phyloP scores from a whole-genome alignment of 2,329 filamentous ascomycete genomes.

The Aspergillus sp. region DNA sequence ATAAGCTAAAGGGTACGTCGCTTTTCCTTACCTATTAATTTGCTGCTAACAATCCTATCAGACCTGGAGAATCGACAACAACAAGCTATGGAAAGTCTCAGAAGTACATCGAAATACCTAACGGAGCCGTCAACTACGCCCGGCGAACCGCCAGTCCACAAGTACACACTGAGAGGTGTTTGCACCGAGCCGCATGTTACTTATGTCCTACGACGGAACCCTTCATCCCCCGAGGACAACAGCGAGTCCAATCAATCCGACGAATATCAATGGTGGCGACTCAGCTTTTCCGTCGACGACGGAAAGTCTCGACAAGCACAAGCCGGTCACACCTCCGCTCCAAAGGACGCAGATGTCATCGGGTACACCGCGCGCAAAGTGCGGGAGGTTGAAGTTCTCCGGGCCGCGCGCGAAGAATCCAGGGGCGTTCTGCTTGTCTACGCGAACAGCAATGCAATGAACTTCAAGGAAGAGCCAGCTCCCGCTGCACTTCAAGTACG shows the following conservation, averaged over 20 bases:
- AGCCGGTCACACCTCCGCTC: slow-evolving; percentile 17
- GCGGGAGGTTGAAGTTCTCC: slow-evolving; percentile 55
- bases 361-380: slow-evolving; percentile 46
- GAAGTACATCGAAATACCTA: slow-evolving; percentile 46
- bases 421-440: slow-evolving; percentile 59
- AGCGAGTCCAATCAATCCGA: slow-evolving; percentile 15
- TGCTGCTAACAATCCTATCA: slow-evolving; percentile 20
- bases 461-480: slow-evolving; percentile 29
- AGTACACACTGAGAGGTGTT: slow-evolving; percentile 59
- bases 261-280: slow-evolving; percentile 58
- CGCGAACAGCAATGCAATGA: slow-evolving; percentile 52
- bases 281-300: slow-evolving; percentile 50
- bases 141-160: slow-evolving; percentile 42
- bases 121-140: slow-evolving; percentile 46
- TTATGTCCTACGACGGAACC: slow-evolving; percentile 52
- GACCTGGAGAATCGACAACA: slow-evolving; percentile 46
- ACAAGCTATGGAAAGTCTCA: slow-evolving; percentile 42
- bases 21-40: not conserved
- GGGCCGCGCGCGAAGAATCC: slow-evolving; percentile 53
- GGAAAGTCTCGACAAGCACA: slow-evolving; percentile 37
- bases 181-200: slow-evolving; percentile 58
- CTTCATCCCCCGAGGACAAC: slow-evolving; percentile 18
- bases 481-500: slow-evolving; percentile 41
- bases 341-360: slow-evolving; percentile 34
- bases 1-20: slow-evolving; percentile 40